Evolutionary conservation across 2,329 filamentous ascomycete genomes (phyloP).

Genomic region (Microdochium paspali): DNA sequence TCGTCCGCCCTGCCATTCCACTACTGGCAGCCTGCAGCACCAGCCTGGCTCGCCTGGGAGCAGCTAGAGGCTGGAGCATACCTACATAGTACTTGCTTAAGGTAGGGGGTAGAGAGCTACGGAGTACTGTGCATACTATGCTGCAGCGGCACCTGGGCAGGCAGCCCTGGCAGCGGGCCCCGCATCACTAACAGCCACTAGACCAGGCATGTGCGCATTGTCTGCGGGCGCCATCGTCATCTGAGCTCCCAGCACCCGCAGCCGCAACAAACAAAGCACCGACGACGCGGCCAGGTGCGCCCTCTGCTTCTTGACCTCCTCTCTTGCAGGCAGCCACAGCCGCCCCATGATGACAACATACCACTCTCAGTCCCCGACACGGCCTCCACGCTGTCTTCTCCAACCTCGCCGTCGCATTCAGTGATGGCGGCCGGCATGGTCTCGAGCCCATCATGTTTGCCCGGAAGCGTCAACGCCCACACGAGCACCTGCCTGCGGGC

Average conservation of each 20-base stretch:
- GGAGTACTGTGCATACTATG: neutral
- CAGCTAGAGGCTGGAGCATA: too few species aligned
- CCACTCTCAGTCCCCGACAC: neutral
- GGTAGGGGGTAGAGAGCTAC: too few species aligned
- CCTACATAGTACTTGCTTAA: too few species aligned
- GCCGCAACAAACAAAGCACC: neutral
- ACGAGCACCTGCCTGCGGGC: slow-evolving; percentile 19
- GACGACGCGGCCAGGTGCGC: too few species aligned
- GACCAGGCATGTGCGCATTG: neutral
- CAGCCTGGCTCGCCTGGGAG: too few species aligned
- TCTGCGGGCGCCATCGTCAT: neutral
- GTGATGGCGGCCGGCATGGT: neutral
- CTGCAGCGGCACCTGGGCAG: neutral
- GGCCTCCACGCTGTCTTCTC: neutral
- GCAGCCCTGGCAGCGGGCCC: neutral
- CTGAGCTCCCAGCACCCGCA: too few species aligned
- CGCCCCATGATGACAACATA: neutral
- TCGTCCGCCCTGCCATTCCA: too few species aligned
- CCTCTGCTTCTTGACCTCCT: too few species aligned
- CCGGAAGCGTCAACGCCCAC: slow-evolving; percentile 30
- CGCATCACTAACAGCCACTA: neutral
- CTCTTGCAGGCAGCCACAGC: neutral
- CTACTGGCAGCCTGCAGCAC: too few species aligned
- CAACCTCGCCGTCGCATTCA: neutral
- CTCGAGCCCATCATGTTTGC: slow-evolving; percentile 23